phyloP scores from a whole-genome alignment of 805 yeast genomes.

The Metschnikowia shivogae region DNA sequence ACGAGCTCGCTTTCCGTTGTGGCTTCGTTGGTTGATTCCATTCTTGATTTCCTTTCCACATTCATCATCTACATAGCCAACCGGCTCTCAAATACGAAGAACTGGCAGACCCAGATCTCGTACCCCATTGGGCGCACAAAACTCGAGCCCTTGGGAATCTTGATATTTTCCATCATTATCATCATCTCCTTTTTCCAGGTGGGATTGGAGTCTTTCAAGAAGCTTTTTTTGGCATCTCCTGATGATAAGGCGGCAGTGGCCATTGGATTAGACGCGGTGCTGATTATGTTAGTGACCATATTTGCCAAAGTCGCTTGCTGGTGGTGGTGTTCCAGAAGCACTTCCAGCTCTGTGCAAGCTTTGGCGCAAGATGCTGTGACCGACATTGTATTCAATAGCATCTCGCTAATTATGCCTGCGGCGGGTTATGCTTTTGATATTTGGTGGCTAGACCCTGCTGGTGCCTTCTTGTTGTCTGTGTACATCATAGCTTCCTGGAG shows the following conservation, averaged over 20 bases:
- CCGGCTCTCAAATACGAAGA: constrained; percentile 40
- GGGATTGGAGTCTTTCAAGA: constrained; percentile 56
- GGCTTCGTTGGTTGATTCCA: constrained; percentile 76
- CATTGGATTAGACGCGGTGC: constrained; percentile 47
- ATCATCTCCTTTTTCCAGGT: constrained; percentile 70
- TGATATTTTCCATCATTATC: constrained; percentile 68
- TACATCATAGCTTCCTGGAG: constrained; percentile 67
- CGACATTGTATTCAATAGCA: constrained; percentile 68
- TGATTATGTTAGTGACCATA: constrained; percentile 63
- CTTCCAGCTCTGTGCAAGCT: constrained; percentile 69
- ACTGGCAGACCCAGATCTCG: constrained; percentile 43
- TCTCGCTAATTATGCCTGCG: constrained; percentile 68
- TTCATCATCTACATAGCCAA: constrained; percentile 65
- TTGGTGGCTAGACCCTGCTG: constrained; percentile 76
- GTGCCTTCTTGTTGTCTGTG: constrained; percentile 60
- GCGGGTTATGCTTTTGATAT: constrained; percentile 47
- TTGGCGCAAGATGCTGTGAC: constrained; percentile 79
- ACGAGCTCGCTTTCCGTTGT: constrained; percentile 71
- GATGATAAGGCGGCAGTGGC: constrained; percentile 39
- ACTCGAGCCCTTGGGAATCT: constrained; percentile 73
- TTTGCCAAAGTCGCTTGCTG: constrained; percentile 57
- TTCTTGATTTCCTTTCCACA: constrained; percentile 70
- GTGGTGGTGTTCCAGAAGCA: constrained; percentile 56
- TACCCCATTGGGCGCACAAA: constrained; percentile 72
- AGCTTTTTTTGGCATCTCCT: constrained; percentile 34